Evolutionary conservation across 83 land plant genomes (phyloP).

Genomic region (Picea mariana): DNA sequence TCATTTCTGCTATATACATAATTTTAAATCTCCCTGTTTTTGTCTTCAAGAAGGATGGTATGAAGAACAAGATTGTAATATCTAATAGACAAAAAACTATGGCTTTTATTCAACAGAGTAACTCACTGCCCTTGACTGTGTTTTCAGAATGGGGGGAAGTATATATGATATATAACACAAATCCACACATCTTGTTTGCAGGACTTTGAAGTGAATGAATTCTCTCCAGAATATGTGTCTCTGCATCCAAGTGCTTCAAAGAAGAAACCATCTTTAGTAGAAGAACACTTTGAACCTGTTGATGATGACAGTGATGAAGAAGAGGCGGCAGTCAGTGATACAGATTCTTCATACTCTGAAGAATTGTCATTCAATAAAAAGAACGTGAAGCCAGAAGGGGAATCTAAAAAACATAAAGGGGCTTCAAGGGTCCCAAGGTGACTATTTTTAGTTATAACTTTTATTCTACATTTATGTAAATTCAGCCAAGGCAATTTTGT

Average conservation of each 20-base stretch:
- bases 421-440: slow-evolving; percentile 23
- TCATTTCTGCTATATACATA: neutral
- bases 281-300: slow-evolving; percentile 86
- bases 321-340: slow-evolving; percentile 24
- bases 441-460: neutral
- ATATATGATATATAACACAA: neutral
- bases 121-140: neutral
- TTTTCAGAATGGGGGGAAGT: neutral
- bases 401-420: slow-evolving; percentile 16
- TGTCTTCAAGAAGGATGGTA: neutral
- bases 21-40: neutral
- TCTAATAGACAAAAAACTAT: neutral
- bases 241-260: slow-evolving; percentile 73
- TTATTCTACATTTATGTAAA: neutral
- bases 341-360: slow-evolving; percentile 31
- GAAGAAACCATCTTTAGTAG: slow-evolving; percentile 63
- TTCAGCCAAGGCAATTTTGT: neutral
- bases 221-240: slow-evolving; percentile 64
- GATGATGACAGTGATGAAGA: slow-evolving; percentile 37
- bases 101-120: neutral
- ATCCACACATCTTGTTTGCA: slow-evolving; percentile 24
- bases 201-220: slow-evolving; percentile 86
- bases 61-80: neutral
- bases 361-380: slow-evolving; percentile 31
- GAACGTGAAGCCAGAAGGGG: neutral